phyloP scores from a whole-genome alignment of 768 basidiomycete species.

The Rhodosporidiobolus odoratus region DNA sequence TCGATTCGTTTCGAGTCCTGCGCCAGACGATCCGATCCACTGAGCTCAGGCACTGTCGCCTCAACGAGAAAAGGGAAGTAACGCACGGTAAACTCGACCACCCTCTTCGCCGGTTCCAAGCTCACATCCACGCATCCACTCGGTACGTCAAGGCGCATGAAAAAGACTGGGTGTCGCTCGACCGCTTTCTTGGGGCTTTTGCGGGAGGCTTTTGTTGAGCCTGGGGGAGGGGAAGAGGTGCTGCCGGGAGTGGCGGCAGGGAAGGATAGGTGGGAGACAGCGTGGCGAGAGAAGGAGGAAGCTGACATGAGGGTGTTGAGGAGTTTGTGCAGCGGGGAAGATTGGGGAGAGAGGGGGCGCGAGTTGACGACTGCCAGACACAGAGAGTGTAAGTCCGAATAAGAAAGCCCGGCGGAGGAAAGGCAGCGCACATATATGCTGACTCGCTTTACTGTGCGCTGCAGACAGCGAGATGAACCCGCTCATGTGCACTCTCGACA shows the following conservation, averaged over 20 bases:
- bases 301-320: conserved; percentile 62
- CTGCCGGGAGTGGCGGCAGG: not conserved
- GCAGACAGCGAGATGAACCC: conserved; percentile 57
- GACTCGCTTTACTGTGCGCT: conserved; percentile 58
- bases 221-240: not conserved
- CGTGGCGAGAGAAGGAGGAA: conserved; percentile 39
- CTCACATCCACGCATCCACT: conserved; percentile 66
- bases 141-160: conserved; percentile 68
- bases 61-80: not conserved
- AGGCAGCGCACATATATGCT: conserved; percentile 67
- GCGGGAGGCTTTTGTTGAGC: not conserved
- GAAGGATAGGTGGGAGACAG: conserved; percentile 21
- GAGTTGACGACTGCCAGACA: conserved; percentile 69
- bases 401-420: not conserved
- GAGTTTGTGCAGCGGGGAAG: conserved; percentile 58
- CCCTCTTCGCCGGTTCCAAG: conserved; percentile 69
- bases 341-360: conserved; percentile 60
- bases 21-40: not conserved
- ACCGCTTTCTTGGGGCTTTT: conserved; percentile 29
- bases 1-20: conserved; percentile 25
- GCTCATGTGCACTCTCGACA: conserved; percentile 59
- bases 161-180: conserved; percentile 75
- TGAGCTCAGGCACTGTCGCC: not conserved
- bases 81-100: conserved; percentile 63
- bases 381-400: not conserved